Base-by-base conservation (phyloP, 2,329 filamentous ascomycete genomes). In the Ascochyta clinopodiicola region DNA sequence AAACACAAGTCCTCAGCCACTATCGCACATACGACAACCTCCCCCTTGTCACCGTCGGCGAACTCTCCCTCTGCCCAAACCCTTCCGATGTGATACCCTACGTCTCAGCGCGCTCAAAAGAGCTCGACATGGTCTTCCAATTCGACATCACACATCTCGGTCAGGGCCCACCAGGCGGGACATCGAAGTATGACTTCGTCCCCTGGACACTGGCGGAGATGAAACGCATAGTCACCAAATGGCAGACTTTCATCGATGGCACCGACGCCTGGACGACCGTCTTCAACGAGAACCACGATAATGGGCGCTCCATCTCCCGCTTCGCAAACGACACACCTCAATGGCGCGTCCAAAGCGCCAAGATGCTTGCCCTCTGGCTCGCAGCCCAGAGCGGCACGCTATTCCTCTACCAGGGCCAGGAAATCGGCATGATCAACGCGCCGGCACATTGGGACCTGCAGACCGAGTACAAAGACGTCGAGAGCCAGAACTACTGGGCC, bases 241-340 rank as follows among this genome's bases (percentile, higher is more conserved):
- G 80, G 77, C 82, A 84, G 64, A 70, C 67, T 0, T 73, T 79
- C 13, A 81, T 84, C 76, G 73, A 79, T 27, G 78, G 79, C 21
- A 75, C 70, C 1, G 77, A 81, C 44, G 80, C 77, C 6, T 83
- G 81, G 81, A 82, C 82, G 0, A 86, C 85, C 0, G 78, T 81
- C 0, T 89, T 87, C 64, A 78, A 84, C 50, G 86, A 88, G 65
- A 88, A 88, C 62, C 86, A 88, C 68, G 86, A 88, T 66, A 81
- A 86, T 53, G 80, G 81, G 2, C 79, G 86, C 1, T 82, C 81
- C 2, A 74, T 88, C 5, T 83, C 81, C 2, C 79, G 84, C 2
- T 84, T 81, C 54, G 79, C 77, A 0, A 78, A 77, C 13, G 81
- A 83, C 47, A 74, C 79, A 10, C 78, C 78, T 0, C 71, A 76